Conservation (phyloP, 352 stramenopile genomes). For the Halophytophthora polymorphica region DNA sequence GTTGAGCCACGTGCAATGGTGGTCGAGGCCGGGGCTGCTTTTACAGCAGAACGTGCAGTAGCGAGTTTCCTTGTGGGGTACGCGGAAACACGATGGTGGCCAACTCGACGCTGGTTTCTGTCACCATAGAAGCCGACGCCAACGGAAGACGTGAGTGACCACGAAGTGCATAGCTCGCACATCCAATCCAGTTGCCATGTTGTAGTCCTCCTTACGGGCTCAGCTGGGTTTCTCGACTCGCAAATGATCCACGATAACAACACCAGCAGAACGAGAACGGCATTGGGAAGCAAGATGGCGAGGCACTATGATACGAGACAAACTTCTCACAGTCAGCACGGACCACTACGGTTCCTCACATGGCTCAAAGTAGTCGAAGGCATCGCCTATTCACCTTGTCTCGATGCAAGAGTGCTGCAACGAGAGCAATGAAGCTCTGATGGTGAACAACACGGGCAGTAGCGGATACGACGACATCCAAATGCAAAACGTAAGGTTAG, state of each 20-base stretch:
- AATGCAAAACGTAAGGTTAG: too few species aligned
- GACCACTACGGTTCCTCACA: neutral
- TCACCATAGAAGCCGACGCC: neutral
- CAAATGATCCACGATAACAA: constrained; percentile 67
- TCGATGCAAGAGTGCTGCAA: constrained; percentile 45
- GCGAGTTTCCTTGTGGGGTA: constrained; percentile 59
- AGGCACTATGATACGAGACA: constrained; percentile 45
- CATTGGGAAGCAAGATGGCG: constrained; percentile 63
- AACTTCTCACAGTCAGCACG: neutral
- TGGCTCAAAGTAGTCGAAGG: neutral
- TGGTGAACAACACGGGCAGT: neutral
- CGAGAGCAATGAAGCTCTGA: constrained; percentile 69
- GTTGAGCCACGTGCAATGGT: constrained; percentile 88
- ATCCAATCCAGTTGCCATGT: neutral
- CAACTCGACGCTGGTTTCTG: constrained; percentile 32
- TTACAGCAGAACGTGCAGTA: constrained; percentile 87
- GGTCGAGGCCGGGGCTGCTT: constrained; percentile 71
- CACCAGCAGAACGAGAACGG: constrained; percentile 48
- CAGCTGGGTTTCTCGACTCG: constrained; percentile 55
- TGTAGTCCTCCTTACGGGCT: constrained; percentile 28
- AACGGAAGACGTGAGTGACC: neutral
- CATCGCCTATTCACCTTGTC: constrained; percentile 37
- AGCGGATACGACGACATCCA: too few species aligned
- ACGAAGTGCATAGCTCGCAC: too few species aligned
- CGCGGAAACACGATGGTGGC: constrained; percentile 32